Conservation (phyloP, 345 rosid species). For the Excoecaria agallocha region DNA sequence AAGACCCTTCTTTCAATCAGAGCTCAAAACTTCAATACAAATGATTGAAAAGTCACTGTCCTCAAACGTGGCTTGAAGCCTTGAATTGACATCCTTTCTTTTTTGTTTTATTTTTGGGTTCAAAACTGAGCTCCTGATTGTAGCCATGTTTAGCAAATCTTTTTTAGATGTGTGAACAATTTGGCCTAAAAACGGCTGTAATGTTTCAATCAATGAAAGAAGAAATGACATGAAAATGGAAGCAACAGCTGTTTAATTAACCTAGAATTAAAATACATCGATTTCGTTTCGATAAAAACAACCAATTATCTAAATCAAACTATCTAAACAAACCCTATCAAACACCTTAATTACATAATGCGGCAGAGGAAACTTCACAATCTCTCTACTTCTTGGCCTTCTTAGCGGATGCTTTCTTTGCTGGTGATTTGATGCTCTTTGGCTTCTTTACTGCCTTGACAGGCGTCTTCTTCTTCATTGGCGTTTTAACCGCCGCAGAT, state of each 20-base stretch:
- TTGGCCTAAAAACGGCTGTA: background rate
- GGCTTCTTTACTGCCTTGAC: conserved; percentile 14
- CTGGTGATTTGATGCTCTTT: conserved; percentile 18
- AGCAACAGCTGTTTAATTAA: no score
- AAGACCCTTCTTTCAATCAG: conserved; percentile 39
- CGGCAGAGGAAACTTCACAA: background rate
- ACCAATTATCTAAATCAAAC: background rate
- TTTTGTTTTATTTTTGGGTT: no score
- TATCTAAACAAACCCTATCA: background rate
- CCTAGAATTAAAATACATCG: background rate
- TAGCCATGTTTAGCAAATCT: background rate
- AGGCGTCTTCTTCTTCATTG: conserved; percentile 7
- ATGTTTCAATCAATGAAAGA: background rate
- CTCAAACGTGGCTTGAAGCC: background rate
- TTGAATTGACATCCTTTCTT: no score
- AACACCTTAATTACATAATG: background rate
- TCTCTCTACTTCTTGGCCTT: background rate
- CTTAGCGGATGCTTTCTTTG: conserved; percentile 11
- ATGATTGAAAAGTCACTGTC: conserved; percentile 38
- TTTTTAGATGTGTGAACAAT: background rate
- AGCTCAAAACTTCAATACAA: conserved; percentile 39
- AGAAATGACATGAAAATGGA: background rate
- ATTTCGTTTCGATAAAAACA: background rate
- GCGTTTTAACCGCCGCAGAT: conserved; percentile 5
- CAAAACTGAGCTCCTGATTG: background rate